Evolutionary conservation across 225 moss, liverwort and hornwort genomes (phyloP).

Genomic region (Ulota crispa): DNA sequence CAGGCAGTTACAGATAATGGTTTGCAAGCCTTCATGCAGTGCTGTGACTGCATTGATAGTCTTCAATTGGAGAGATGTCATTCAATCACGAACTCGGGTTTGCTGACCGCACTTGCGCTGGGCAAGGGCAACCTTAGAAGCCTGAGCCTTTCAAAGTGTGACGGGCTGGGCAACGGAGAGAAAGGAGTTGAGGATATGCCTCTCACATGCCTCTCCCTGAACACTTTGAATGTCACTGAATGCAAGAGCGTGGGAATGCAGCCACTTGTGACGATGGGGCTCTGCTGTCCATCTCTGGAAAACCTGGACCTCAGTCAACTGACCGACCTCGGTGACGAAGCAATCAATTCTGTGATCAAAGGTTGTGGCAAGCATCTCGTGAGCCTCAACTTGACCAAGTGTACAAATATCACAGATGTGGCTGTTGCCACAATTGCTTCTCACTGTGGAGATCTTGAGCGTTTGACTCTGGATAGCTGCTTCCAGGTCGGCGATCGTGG

Average conservation of each 20-base stretch:
- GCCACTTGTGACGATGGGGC: constrained; percentile 51
- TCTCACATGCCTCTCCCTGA: constrained; percentile 46
- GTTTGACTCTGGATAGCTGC: constrained; percentile 65
- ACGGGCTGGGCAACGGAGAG: constrained; percentile 44
- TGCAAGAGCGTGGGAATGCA: constrained; percentile 60
- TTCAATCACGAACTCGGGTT: constrained; percentile 57
- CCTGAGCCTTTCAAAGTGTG: constrained; percentile 59
- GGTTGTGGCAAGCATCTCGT: constrained; percentile 50
- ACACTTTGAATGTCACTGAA: constrained; percentile 49
- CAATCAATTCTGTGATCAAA: constrained; percentile 44
- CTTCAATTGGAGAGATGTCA: constrained; percentile 70
- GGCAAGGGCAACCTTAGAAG: constrained; percentile 41
- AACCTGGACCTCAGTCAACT: constrained; percentile 64
- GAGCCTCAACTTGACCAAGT: constrained; percentile 64
- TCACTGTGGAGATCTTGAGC: constrained; percentile 50
- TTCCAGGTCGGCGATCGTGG: constrained; percentile 55
- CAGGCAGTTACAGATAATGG: constrained; percentile 63
- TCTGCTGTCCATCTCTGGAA: constrained; percentile 63
- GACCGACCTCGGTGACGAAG: constrained; percentile 55
- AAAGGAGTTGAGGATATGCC: constrained; percentile 27
- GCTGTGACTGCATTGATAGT: constrained; percentile 49
- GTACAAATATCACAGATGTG: constrained; percentile 58
- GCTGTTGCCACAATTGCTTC: constrained; percentile 58
- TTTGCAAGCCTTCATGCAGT: constrained; percentile 51
- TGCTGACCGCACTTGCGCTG: constrained; percentile 46